A percentile compares a stretch with the other conserved stretches of the same genome.
These are phyloP conservation scores for Ustilago nuda DNA, from an alignment of 1,284 basidiomycete genomes.

Conservation along the genomic window DNA sequence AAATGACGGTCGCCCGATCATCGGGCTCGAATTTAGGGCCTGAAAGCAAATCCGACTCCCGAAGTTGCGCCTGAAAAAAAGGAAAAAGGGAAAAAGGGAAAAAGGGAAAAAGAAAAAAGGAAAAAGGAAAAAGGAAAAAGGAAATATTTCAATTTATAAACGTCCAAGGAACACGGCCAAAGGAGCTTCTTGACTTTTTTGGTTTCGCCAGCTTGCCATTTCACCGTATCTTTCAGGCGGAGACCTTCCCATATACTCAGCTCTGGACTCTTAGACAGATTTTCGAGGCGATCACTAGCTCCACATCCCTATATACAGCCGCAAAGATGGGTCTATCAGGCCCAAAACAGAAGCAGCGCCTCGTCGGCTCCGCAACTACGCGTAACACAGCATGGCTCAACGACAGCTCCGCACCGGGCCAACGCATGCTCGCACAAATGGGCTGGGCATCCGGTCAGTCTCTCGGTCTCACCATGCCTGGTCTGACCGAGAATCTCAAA, in stretches of 20 bases:
- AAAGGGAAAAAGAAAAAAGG: too few relatives aligned
- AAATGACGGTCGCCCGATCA: conserved; percentile 20
- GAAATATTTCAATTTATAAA: conserved; percentile 11
- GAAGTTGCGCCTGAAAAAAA: conserved; percentile 8
- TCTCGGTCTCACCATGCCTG: conserved; percentile 58
- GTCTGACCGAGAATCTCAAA: conserved; percentile 61
- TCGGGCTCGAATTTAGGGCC: conserved; percentile 15
- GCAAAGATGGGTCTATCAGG: conserved; percentile 64
- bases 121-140: too few relatives aligned
- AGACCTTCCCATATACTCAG: too few relatives aligned
- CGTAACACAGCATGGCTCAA: conserved; percentile 65
- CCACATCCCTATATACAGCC: background rate
- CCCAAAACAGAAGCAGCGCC: conserved; percentile 63
- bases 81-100: too few relatives aligned
- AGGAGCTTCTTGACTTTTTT: background rate
- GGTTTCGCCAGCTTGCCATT: background rate
- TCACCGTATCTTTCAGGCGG: background rate
- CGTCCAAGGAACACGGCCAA: background rate
- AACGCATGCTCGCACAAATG: conserved; percentile 67
- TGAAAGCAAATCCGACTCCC: conserved; percentile 21
- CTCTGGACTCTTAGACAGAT: too few relatives aligned
- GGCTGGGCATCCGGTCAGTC: conserved; percentile 66
- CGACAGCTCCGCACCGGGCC: conserved; percentile 64
- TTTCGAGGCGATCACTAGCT: too few relatives aligned
- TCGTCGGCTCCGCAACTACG: conserved; percentile 61